Conservation (phyloP, 371 early-diverging fungal genomes). For the Lichtheimia hyalospora region DNA sequence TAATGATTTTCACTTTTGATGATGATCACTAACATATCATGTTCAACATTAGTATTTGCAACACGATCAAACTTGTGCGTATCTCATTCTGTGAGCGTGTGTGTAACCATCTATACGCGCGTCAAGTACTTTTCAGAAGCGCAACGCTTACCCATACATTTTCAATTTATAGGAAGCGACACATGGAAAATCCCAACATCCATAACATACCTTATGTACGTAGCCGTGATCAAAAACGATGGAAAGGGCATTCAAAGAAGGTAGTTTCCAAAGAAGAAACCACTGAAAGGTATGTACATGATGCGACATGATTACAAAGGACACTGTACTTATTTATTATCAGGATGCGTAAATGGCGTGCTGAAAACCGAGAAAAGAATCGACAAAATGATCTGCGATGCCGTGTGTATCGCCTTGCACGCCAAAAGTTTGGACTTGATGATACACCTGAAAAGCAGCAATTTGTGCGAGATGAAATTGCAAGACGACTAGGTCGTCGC, state of each 20-base stretch:
- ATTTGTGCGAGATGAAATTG: slow-evolving; percentile 62
- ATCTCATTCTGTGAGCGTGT: no score
- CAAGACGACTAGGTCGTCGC: slow-evolving; percentile 29
- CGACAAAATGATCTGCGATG: slow-evolving; percentile 66
- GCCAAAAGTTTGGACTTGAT: slow-evolving; percentile 58
- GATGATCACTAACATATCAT: slow-evolving; percentile 7
- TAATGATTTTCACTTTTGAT: not conserved
- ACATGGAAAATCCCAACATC: slow-evolving; percentile 31
- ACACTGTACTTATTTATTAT: not conserved
- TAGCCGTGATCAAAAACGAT: slow-evolving; percentile 51
- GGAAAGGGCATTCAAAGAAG: slow-evolving; percentile 55
- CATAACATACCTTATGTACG: slow-evolving; percentile 48
- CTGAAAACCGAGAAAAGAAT: slow-evolving; percentile 60
- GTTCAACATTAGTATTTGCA: slow-evolving; percentile 37
- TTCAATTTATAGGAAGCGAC: slow-evolving; percentile 20
- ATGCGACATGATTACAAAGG: not conserved
- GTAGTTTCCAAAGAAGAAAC: slow-evolving; percentile 45
- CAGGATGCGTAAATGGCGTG: slow-evolving; percentile 60
- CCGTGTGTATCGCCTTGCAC: slow-evolving; percentile 66
- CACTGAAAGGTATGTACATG: slow-evolving; percentile 30
- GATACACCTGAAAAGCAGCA: slow-evolving; percentile 56
- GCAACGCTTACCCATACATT: no score
- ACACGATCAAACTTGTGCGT: slow-evolving; percentile 50
- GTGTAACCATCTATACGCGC: no score
- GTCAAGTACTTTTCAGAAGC: no score